Conservation (phyloP, 2,329 filamentous ascomycete species). For the Sporothrix mexicana region DNA sequence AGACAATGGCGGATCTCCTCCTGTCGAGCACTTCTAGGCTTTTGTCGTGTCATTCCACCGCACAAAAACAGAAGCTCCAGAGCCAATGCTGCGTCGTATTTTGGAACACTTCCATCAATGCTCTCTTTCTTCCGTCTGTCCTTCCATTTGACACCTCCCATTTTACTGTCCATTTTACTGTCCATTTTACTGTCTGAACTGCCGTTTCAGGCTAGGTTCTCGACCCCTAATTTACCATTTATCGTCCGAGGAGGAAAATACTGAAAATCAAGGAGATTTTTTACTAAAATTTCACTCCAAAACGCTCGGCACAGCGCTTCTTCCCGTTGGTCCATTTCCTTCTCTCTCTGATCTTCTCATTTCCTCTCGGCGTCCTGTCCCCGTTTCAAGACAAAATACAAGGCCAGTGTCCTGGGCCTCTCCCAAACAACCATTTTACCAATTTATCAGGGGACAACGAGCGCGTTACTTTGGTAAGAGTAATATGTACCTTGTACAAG, state of each 20-base stretch:
- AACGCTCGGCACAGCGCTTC: conserved; percentile 20
- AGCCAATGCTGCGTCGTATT: neutral
- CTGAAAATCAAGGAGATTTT: neutral
- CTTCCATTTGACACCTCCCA: no score
- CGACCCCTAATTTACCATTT: conserved; percentile 27
- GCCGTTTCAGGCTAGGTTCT: conserved; percentile 30
- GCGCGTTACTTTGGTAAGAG: neutral
- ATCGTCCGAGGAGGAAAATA: neutral
- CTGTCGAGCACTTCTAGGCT: neutral
- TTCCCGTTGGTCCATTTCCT: neutral
- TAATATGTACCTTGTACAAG: neutral
- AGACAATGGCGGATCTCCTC: conserved; percentile 7
- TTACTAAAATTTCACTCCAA: neutral
- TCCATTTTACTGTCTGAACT: conserved; percentile 21
- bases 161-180: neutral
- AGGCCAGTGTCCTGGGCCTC: neutral
- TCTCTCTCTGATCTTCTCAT: neutral
- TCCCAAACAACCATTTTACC: conserved; percentile 3
- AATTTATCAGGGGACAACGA: neutral
- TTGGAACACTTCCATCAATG: neutral
- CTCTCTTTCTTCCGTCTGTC: neutral
- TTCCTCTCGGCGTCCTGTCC: neutral
- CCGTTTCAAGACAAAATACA: conserved; percentile 8
- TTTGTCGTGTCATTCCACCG: neutral
- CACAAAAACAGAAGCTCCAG: neutral